Base-by-base conservation (phyloP, 306 rosid species). In the Cercis canadensis region DNA sequence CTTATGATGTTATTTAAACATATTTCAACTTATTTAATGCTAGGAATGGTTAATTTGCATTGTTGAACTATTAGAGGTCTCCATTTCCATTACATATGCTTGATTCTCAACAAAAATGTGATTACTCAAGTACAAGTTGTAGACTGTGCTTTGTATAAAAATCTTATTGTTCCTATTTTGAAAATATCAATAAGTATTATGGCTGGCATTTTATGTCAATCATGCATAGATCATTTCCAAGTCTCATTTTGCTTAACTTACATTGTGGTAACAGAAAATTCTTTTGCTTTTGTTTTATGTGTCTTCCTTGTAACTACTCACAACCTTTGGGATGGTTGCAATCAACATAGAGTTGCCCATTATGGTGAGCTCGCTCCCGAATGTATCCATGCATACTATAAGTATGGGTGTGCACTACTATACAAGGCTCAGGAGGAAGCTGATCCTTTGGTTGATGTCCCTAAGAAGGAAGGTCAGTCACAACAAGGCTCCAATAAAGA, bases 381-480 rank as follows among this genome's bases (percentile, higher is more conserved):
- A 70, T 94, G 99, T 70, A 87, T 94, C 15, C 80, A 75, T 31
- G 80, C 90, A 2, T 94, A 94, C 90, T 94, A 89, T 73, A 89
- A 78, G 74, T 94, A 87, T 79, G 99, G 99, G 63, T 84, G 92
- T 73, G 96, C 97, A 2, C 81, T 94, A 50, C 77, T 94, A 14
- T 89, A 84, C 84, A 91, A 94, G 77, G 97, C 96, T 58, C 99
- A 94, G 75, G 99, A 89, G 81, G 99, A 94, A 74, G 86, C 99
- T 61, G 96, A 91, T 80, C 99, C 99, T 34, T 78, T 94, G 70
- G 99, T 75, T 58, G 67, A 50, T 82, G 90, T 94, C 17, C 99
- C 99, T 11, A 94, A 94, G 85, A 88, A 85, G 76, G 88, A 83
- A 78, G 79, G 75, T 41, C 85, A 74, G 60, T 83, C 92, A 58